Evolutionary conservation across 2,329 filamentous ascomycete species (phyloP).

Genomic region (Pseudogymnoascus sp.): DNA sequence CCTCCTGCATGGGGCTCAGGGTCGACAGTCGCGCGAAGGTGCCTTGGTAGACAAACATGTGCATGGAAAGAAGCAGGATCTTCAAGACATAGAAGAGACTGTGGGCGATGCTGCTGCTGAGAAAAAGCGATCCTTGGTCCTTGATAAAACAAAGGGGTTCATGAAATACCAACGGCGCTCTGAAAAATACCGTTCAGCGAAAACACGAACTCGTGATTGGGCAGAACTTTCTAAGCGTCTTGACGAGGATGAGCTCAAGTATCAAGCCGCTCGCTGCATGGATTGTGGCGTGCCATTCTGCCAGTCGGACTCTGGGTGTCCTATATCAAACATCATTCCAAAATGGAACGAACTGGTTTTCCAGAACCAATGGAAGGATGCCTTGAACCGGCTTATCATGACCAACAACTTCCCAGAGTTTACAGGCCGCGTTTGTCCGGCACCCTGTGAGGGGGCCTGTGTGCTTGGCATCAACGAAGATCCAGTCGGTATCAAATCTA

Average conservation of each 20-base stretch:
- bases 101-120: conserved; percentile 75
- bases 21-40: conserved; percentile 34
- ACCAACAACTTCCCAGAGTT: conserved; percentile 99
- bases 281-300: conserved; percentile 98
- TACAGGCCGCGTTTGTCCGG: conserved; percentile 92
- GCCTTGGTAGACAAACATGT: conserved; percentile 49
- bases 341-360: conserved; percentile 88
- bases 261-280: conserved; percentile 95
- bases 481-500: conserved; percentile 95
- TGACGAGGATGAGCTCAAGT: conserved; percentile 91
- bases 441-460: conserved; percentile 92
- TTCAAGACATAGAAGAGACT: conserved; percentile 81
- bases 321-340: conserved; percentile 94
- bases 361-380: conserved; percentile 77
- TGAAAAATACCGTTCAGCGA: conserved; percentile 84
- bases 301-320: conserved; percentile 90
- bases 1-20: conserved; percentile 58
- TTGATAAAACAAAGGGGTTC: conserved; percentile 97
- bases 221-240: conserved; percentile 80
- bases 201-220: conserved; percentile 86
- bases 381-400: conserved; percentile 83
- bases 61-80: conserved; percentile 59
- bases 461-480: conserved; percentile 96
- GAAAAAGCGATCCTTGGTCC: conserved; percentile 81
- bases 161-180: conserved; percentile 92